phyloP scores from a whole-genome alignment of 2,329 filamentous ascomycete genomes.

The Fusarium dlaminii region DNA sequence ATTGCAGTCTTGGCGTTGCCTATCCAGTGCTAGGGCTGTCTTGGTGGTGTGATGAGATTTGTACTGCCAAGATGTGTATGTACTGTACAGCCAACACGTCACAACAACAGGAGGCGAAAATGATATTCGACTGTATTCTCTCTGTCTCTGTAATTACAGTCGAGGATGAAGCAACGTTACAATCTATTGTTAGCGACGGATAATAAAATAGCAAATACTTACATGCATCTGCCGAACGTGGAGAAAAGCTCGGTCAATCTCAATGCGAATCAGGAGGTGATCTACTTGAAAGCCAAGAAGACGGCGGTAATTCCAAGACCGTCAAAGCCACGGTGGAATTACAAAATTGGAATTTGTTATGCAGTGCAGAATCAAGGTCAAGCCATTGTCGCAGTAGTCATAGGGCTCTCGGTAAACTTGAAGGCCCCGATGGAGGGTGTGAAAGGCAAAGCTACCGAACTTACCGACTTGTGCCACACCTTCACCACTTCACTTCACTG shows the following conservation, averaged over 20 bases:
- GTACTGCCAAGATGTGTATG: not conserved
- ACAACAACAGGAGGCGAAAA: not conserved
- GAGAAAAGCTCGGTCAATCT: conserved; percentile 29
- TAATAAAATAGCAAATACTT: conserved; percentile 5
- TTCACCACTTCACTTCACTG: not conserved
- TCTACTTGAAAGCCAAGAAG: not conserved
- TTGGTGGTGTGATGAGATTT: conserved; percentile 7
- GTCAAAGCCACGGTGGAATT: conserved; percentile 14
- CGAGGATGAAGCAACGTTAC: conserved; percentile 7
- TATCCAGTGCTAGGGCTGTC: conserved; percentile 9
- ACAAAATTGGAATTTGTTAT: not conserved
- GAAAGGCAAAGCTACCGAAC: conserved; percentile 8
- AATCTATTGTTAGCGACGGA: not conserved
- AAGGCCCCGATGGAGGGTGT: conserved; percentile 30
- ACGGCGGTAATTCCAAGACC: not conserved
- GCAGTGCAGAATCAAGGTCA: not conserved
- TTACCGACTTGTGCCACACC: conserved; percentile 22
- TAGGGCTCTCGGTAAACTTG: conserved; percentile 16
- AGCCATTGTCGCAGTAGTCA: not conserved
- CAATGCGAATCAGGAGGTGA: conserved; percentile 6
- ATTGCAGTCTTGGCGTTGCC: conserved; percentile 17
- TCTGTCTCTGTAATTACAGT: not conserved
- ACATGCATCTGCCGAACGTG: conserved; percentile 26
- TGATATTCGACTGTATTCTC: not conserved
- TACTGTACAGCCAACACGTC: not conserved